phyloP scores from a whole-genome alignment of 768 basidiomycete genomes.

The Trametes coccinea region DNA sequence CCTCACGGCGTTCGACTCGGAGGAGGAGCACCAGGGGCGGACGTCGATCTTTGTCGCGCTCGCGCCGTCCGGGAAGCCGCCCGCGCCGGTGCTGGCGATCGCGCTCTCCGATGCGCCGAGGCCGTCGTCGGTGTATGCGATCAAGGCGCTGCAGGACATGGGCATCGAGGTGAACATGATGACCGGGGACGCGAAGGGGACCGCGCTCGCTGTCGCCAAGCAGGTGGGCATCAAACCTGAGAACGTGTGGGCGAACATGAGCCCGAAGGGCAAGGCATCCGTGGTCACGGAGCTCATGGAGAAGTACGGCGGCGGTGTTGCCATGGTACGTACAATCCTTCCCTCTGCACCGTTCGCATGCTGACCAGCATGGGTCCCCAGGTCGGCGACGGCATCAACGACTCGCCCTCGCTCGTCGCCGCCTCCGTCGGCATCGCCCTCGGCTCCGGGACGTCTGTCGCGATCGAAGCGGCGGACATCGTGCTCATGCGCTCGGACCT shows the following conservation, averaged over 20 bases:
- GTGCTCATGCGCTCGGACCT: conserved; percentile 97
- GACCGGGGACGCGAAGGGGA: conserved; percentile 88
- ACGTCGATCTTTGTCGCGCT: conserved; percentile 89
- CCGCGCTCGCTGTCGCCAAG: conserved; percentile 85
- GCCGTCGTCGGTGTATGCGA: conserved; percentile 79
- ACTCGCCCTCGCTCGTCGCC: conserved; percentile 95
- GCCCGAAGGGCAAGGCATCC: conserved; percentile 92
- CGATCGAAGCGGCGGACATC: conserved; percentile 97
- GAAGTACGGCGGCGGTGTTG: conserved; percentile 70
- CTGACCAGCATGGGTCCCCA: conserved; percentile 30
- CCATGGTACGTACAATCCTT: conserved; percentile 66
- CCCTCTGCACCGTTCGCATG: conserved; percentile 1
- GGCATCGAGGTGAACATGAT: conserved; percentile 92
- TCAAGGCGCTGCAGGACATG: conserved; percentile 80
- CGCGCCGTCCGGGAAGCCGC: conserved; percentile 36
- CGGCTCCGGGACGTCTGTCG: conserved; percentile 94
- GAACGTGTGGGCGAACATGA: conserved; percentile 89
- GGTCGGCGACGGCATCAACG: conserved; percentile 99
- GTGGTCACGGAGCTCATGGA: conserved; percentile 81
- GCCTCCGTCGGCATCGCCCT: conserved; percentile 96
- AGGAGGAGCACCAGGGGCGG: conserved; percentile 71
- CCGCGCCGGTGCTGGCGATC: conserved; percentile 72
- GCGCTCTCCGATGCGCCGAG: conserved; percentile 89
- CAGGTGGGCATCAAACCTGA: conserved; percentile 86
- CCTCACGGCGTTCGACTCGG: conserved; percentile 63